Conservation (phyloP, 371 early-diverging fungal genomes). For the Batkoa obscura region DNA sequence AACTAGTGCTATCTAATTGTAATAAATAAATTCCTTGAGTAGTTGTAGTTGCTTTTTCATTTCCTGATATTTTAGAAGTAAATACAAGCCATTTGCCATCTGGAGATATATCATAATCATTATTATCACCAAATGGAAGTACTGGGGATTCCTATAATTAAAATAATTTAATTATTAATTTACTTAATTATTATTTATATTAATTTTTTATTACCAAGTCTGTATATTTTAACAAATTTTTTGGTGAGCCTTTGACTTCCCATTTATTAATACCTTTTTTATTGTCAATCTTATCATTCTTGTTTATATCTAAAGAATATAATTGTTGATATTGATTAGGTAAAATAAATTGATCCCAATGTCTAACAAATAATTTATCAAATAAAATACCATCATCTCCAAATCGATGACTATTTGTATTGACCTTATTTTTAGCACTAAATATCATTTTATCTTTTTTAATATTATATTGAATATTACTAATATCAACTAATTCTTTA, state of each 20-base stretch:
- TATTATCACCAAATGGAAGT: constrained; percentile 34
- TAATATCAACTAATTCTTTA: neutral
- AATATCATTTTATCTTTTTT: neutral
- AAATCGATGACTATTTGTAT: neutral
- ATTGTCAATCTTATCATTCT: constrained; percentile 9
- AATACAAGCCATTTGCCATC: constrained; percentile 17
- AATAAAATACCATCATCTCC: constrained; percentile 26
- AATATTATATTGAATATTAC: neutral
- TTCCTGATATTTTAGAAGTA: neutral
- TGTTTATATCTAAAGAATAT: neutral
- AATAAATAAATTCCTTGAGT: too few species aligned
- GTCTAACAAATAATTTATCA: constrained; percentile 45
- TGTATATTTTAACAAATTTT: constrained; percentile 22
- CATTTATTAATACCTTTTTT: neutral
- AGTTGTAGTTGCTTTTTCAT: too few species aligned
- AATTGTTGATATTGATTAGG: constrained; percentile 22
- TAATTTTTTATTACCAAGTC: neutral
- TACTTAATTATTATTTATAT: neutral
- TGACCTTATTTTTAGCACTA: neutral
- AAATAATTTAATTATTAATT: neutral
- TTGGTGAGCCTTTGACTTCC: constrained; percentile 16
- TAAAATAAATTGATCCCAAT: constrained; percentile 39
- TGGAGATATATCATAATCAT: constrained; percentile 35
- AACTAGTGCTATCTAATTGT: too few species aligned
- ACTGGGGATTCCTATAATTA: constrained; percentile 21